Evolutionary conservation across 257 asterid genomes (phyloP).

Genomic region (Lithospermum erythrorhizon): DNA sequence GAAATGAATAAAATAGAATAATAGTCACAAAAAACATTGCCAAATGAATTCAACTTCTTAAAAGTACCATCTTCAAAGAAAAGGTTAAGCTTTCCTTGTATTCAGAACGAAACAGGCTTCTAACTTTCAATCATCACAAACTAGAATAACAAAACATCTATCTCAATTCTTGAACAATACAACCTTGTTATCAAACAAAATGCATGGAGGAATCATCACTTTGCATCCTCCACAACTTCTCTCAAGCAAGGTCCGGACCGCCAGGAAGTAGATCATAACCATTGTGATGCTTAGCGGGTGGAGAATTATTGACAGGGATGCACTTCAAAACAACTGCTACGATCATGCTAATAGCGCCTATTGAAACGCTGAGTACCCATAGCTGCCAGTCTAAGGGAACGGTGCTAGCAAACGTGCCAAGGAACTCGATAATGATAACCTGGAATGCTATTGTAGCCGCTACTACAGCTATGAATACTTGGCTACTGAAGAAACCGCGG

Average conservation of each 20-base stretch:
- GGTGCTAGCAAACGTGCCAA: slow-evolving; percentile 90
- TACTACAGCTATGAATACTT: slow-evolving; percentile 61
- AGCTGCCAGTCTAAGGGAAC: slow-evolving; percentile 71
- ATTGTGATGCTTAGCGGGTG: slow-evolving; percentile 39
- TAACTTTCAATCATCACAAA: neutral
- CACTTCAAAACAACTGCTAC: slow-evolving; percentile 65
- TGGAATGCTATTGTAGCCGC: slow-evolving; percentile 60
- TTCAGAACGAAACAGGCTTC: neutral
- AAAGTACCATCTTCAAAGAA: no score
- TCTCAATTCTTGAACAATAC: neutral
- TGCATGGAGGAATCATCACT: no score
- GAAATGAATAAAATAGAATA: no score
- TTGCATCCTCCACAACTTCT: no score
- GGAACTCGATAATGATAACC: slow-evolving; percentile 70
- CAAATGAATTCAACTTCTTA: no score
- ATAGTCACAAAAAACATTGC: no score
- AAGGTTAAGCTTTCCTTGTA: no score
- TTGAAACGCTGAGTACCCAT: slow-evolving; percentile 51
- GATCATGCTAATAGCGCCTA: slow-evolving; percentile 62
- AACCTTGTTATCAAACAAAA: neutral
- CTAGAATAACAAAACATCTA: neutral
- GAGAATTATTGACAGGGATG: slow-evolving; percentile 45
- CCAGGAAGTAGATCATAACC: slow-evolving; percentile 56
- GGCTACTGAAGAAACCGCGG: slow-evolving; percentile 50
- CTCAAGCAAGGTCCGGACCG: slow-evolving; percentile 37